Evolutionary conservation across 2,329 filamentous ascomycete genomes (phyloP).

Genomic region (Magnaporthales sp.): DNA sequence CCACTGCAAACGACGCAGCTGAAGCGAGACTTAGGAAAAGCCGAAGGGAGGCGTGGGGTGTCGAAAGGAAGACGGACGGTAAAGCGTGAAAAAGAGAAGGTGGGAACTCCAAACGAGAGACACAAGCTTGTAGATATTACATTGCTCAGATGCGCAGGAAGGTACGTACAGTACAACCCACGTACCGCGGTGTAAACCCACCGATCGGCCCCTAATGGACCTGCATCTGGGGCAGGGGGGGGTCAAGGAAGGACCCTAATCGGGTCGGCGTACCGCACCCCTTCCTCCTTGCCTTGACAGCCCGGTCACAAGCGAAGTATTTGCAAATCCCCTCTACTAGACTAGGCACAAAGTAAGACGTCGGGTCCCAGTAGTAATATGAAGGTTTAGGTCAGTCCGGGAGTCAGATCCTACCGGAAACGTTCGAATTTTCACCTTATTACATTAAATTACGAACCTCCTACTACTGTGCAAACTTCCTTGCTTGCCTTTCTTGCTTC

Average conservation of each 20-base stretch:
- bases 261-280: neutral
- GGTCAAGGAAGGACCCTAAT: neutral
- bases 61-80: neutral
- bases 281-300: neutral
- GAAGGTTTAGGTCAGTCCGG: neutral
- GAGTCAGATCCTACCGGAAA: neutral
- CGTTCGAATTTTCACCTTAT: neutral
- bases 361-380: neutral
- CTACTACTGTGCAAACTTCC: too few species aligned
- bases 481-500: too few species aligned
- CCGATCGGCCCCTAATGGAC: neutral
- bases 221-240: neutral
- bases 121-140: neutral
- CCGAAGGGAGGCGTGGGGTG: neutral
- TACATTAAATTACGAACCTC: neutral
- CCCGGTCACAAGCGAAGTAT: neutral
- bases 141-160: neutral
- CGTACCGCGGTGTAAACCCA: neutral
- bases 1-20: neutral
- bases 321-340: neutral
- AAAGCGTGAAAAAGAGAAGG: neutral
- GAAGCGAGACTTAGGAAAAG: neutral
- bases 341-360: too few species aligned
- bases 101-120: neutral
- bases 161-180: neutral